Conservation (phyloP, 345 rosid species). For the Pugionium cornutum region DNA sequence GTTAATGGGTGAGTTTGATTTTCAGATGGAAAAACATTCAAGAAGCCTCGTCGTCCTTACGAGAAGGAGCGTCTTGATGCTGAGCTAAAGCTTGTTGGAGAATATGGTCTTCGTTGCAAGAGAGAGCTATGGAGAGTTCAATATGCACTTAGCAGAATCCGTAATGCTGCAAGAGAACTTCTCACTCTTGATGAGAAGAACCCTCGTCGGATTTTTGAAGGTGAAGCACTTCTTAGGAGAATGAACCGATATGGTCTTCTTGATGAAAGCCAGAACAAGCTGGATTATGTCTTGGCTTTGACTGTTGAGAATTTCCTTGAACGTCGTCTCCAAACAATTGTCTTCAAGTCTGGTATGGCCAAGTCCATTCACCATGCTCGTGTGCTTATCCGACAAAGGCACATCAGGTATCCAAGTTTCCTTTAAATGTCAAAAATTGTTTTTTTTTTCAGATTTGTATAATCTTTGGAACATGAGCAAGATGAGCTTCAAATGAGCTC, state of each 20-base stretch:
- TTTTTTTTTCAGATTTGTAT: not conserved
- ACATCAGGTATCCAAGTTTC: constrained; percentile 46
- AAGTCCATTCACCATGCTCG: constrained; percentile 54
- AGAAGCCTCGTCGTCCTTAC: constrained; percentile 51
- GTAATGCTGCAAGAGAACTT: constrained; percentile 64
- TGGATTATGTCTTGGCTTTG: constrained; percentile 61
- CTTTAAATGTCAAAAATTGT: not conserved
- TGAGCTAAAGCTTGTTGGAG: constrained; percentile 64
- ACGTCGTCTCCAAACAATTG: constrained; percentile 47
- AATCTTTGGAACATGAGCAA: not conserved
- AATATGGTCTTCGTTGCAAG: constrained; percentile 60
- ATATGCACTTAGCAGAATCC: constrained; percentile 56
- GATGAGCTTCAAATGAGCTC: too few species aligned
- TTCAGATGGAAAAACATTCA: constrained; percentile 49
- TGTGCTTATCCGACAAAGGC: constrained; percentile 62
- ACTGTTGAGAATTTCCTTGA: constrained; percentile 56
- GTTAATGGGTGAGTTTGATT: not conserved
- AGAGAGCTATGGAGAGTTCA: constrained; percentile 71
- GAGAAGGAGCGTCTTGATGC: constrained; percentile 63
- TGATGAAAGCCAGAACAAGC: constrained; percentile 64
- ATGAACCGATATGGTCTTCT: constrained; percentile 50
- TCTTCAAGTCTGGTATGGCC: constrained; percentile 34
- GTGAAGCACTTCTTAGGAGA: constrained; percentile 61
- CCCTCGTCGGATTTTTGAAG: constrained; percentile 58
- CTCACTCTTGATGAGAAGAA: constrained; percentile 65